Evolutionary conservation across 2,329 filamentous ascomycete species (phyloP).

Genomic region (Harringtonia aguacate): DNA sequence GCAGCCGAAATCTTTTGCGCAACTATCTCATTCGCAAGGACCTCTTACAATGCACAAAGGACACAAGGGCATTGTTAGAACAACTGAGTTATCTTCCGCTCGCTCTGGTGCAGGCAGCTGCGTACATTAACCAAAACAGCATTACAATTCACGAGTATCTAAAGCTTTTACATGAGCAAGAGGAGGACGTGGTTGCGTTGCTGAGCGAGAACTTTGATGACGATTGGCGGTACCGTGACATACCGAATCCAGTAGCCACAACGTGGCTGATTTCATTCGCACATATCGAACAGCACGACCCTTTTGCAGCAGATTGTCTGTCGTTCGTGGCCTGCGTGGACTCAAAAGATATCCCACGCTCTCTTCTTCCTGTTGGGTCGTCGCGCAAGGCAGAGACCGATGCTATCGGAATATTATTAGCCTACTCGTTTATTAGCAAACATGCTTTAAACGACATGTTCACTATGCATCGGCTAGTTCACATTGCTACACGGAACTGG

Average conservation of each 20-base stretch:
- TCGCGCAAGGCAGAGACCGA: slow-evolving; percentile 10
- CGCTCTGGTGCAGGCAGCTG: slow-evolving; percentile 8
- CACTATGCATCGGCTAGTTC: slow-evolving; percentile 22
- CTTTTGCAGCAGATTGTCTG: slow-evolving; percentile 18
- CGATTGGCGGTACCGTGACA: slow-evolving; percentile 1
- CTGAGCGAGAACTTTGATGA: slow-evolving; percentile 10
- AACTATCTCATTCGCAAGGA: slow-evolving; percentile 7
- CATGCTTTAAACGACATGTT: slow-evolving; percentile 9
- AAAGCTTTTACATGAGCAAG: slow-evolving; percentile 3
- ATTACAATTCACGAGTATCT: slow-evolving; percentile 2
- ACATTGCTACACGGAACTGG: slow-evolving; percentile 19
- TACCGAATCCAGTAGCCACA: slow-evolving; percentile 7
- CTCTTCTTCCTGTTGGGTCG: slow-evolving; percentile 13
- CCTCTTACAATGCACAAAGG: neutral
- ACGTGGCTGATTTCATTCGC: slow-evolving; percentile 13
- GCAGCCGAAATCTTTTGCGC: slow-evolving; percentile 15
- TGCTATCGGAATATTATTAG: slow-evolving; percentile 16
- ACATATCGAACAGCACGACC: slow-evolving; percentile 10
- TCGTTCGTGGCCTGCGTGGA: slow-evolving; percentile 19
- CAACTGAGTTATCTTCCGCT: slow-evolving; percentile 7
- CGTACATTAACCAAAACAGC: slow-evolving; percentile 6
- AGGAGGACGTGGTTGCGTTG: slow-evolving; percentile 4
- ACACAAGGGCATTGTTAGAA: neutral
- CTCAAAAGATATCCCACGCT: slow-evolving; percentile 18
- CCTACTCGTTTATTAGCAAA: slow-evolving; percentile 20